Percentiles rank a stretch among this genome's conserved stretches.
phyloP scores from a whole-genome alignment of 2,329 filamentous ascomycete species.

The Trichoderma sp. region DNA sequence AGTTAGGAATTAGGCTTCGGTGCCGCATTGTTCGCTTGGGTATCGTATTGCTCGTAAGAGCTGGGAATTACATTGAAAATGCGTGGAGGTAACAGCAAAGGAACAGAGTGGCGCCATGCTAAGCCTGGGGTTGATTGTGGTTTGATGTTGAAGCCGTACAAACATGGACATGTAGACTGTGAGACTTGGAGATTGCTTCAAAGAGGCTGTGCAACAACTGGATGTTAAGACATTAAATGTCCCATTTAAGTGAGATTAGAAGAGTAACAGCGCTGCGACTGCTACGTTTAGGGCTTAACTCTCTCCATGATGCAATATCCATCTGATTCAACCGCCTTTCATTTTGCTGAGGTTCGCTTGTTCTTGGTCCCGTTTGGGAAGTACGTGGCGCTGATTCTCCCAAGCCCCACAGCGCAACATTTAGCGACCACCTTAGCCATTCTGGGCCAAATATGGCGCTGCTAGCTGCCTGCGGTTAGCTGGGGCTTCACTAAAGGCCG shows the following conservation, averaged over 20 bases:
- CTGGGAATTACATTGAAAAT: background rate
- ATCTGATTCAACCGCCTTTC: background rate
- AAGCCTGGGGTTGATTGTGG: background rate
- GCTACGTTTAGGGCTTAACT: background rate
- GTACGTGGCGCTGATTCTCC: constrained; percentile 3
- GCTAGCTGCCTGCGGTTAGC: background rate
- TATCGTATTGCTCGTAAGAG: background rate
- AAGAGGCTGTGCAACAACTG: background rate
- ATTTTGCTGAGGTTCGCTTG: background rate
- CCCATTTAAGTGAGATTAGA: background rate
- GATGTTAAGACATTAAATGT: no score
- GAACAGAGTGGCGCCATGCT: background rate
- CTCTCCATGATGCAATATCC: background rate
- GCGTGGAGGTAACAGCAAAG: background rate
- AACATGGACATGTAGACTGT: background rate
- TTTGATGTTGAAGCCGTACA: background rate
- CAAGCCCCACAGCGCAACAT: background rate
- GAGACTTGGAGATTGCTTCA: background rate
- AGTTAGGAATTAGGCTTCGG: background rate
- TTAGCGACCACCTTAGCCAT: background rate
- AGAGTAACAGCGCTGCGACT: background rate
- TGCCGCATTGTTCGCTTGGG: background rate
- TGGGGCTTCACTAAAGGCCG: background rate
- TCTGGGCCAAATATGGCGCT: constrained; percentile 11
- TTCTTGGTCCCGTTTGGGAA: background rate